Percentiles rank a stretch among this genome's conserved stretches.
Conservation (phyloP, 345 rosid species). For the Lagerstroemia speciosa region DNA sequence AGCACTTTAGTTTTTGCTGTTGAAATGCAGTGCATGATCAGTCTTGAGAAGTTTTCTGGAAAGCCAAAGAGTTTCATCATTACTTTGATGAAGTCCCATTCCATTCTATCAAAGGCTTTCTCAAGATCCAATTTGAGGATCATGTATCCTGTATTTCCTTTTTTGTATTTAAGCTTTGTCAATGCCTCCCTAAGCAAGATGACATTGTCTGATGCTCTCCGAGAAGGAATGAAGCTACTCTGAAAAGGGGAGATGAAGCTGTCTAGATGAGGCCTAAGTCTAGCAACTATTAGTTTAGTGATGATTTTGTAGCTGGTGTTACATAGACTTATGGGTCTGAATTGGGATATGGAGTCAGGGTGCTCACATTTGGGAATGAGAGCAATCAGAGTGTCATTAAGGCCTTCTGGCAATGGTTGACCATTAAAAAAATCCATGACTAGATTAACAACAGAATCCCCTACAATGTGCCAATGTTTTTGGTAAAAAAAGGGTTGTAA, state of each 20-base stretch:
- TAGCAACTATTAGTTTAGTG: background rate
- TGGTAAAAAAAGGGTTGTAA: background rate
- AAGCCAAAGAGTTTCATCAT: too few relatives aligned
- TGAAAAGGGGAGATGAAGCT: background rate
- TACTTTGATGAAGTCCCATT: background rate
- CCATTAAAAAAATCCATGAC: background rate
- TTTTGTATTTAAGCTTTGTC: background rate
- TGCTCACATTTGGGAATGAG: background rate
- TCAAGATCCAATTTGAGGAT: background rate
- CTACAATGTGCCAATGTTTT: background rate
- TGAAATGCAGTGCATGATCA: too few relatives aligned
- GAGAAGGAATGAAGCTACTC: background rate
- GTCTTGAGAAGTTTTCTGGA: too few relatives aligned
- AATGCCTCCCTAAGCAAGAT: background rate
- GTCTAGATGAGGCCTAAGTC: background rate
- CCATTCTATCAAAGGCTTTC: background rate
- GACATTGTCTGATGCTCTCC: background rate
- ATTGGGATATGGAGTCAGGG: background rate
- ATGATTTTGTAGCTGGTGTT: background rate
- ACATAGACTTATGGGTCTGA: too few relatives aligned
- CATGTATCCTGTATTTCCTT: background rate
- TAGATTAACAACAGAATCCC: background rate
- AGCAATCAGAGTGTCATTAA: background rate
- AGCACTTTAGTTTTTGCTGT: too few relatives aligned
- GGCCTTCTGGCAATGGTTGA: background rate